These are phyloP conservation scores for Cytospora piceicola DNA, from an alignment of 2,329 filamentous ascomycete species.

Conservation along the genomic window DNA sequence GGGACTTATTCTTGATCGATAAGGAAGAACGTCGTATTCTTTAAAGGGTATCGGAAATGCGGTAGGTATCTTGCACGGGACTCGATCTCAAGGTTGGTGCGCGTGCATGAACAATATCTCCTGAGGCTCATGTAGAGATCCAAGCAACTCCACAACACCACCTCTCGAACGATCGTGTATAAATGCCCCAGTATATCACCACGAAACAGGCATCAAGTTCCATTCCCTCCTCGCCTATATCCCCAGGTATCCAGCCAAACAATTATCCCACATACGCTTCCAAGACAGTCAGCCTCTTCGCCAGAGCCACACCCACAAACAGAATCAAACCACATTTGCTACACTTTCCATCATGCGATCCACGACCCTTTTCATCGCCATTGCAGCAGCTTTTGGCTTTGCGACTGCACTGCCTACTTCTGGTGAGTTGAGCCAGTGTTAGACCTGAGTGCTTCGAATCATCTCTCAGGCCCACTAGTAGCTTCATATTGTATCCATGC, in stretches of 20 bases:
- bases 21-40: too few relatives aligned
- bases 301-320: neutral
- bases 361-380: neutral
- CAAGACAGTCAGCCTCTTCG: neutral
- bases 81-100: neutral
- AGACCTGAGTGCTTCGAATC: neutral
- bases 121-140: neutral
- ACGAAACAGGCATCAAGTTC: neutral
- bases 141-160: neutral
- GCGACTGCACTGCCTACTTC: neutral
- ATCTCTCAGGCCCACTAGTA: neutral
- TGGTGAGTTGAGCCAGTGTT: neutral
- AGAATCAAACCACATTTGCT: neutral
- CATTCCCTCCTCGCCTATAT: neutral
- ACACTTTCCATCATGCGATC: neutral
- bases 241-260: neutral
- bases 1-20: too few relatives aligned
- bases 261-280: neutral
- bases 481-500: neutral
- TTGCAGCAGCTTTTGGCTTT: conserved; percentile 1
- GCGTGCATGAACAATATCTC: neutral
- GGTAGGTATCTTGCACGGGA: neutral
- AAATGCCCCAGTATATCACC: neutral
- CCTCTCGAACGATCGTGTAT: neutral
- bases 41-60: neutral